Conservation (phyloP, 2,329 filamentous ascomycete genomes). For the Fusarium devonianum region DNA sequence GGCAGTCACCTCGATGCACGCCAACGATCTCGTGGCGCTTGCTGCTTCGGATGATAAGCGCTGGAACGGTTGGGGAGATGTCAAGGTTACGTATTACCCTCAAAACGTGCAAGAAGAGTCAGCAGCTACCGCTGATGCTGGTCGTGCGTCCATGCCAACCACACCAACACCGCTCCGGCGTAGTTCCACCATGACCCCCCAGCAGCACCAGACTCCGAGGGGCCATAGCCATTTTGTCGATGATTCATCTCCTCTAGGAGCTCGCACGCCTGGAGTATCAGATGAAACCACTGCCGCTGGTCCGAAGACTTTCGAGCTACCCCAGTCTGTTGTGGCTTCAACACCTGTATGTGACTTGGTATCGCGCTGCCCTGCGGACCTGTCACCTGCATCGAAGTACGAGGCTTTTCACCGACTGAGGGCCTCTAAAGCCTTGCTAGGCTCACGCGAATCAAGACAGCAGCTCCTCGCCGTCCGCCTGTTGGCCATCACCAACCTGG, state of each 20-base stretch:
- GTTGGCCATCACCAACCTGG: conserved; percentile 87
- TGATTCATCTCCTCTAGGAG: conserved; percentile 59
- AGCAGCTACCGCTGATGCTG: conserved; percentile 36
- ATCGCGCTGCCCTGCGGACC: conserved; percentile 62
- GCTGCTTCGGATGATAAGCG: conserved; percentile 64
- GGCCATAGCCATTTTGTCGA: conserved; percentile 45
- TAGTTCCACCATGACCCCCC: conserved; percentile 62
- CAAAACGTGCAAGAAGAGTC: conserved; percentile 42
- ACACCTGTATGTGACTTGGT: conserved; percentile 65
- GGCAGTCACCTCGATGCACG: conserved; percentile 68
- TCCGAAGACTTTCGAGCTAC: conserved; percentile 70
- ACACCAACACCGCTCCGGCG: conserved; percentile 81
- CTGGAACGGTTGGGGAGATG: conserved; percentile 82
- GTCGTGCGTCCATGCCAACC: conserved; percentile 60
- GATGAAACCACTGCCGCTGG: conserved; percentile 50
- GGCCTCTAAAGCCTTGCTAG: conserved; percentile 79
- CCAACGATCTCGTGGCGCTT: conserved; percentile 84
- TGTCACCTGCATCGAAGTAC: conserved; percentile 79
- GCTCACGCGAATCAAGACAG: conserved; percentile 71
- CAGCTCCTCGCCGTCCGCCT: conserved; percentile 81
- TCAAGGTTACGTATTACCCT: conserved; percentile 83
- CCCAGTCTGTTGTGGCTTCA: conserved; percentile 61
- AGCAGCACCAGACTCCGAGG: conserved; percentile 53
- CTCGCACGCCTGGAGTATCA: conserved; percentile 50
- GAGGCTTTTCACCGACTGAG: conserved; percentile 86